phyloP scores from a whole-genome alignment of 257 asterid species.

The Capsicum baccatum region DNA sequence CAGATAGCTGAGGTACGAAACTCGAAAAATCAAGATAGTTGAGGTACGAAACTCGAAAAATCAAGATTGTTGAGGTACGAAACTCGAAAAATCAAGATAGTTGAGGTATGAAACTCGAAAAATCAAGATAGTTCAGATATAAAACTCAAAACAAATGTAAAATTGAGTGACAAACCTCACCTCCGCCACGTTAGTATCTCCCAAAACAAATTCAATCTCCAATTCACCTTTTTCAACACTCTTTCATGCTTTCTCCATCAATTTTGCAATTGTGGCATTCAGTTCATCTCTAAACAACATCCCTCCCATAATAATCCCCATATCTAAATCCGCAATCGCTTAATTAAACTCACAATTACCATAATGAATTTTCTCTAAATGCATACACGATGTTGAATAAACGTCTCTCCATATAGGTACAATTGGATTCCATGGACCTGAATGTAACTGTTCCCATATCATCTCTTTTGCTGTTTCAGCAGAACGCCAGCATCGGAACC shows the following conservation, averaged over 20 bases:
- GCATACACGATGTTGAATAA: conserved; percentile 84
- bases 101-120: no score
- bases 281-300: conserved; percentile 65
- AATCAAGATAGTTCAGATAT: no score
- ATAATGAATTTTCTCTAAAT: conserved; percentile 68
- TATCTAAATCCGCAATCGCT: conserved; percentile 72
- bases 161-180: conserved; percentile 72
- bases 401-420: conserved; percentile 95
- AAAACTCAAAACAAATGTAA: background rate
- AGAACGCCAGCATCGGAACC: conserved; percentile 42
- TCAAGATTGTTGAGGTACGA: no score
- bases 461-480: conserved; percentile 95
- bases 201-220: conserved; percentile 31
- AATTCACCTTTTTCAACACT: background rate
- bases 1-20: no score
- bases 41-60: no score
- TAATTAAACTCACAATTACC: conserved; percentile 52
- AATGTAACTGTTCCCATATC: conserved; percentile 99
- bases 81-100: no score
- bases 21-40: no score
- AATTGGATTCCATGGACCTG: conserved; percentile 97
- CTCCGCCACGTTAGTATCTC: conserved; percentile 72
- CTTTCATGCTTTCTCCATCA: conserved; percentile 31
- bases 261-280: conserved; percentile 42
- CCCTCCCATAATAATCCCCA: conserved; percentile 99